phyloP scores from a whole-genome alignment of 2,329 filamentous ascomycete genomes.

The Trichocomaceae sp. region DNA sequence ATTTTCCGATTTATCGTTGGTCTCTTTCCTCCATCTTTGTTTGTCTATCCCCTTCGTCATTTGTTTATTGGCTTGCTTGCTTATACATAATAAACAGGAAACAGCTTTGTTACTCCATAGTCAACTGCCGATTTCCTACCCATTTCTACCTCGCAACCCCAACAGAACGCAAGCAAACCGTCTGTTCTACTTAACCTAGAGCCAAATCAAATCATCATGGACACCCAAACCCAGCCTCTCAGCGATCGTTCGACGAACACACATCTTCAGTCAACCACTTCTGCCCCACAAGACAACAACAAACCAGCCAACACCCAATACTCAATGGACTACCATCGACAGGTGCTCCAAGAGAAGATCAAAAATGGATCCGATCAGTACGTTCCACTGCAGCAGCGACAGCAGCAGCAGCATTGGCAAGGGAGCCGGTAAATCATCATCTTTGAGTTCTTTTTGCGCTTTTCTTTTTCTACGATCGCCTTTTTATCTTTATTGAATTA shows the following conservation, averaged over 20 bases:
- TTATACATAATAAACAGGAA: neutral
- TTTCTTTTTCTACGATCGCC: neutral
- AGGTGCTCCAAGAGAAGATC: conserved; percentile 37
- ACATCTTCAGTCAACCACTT: conserved; percentile 23
- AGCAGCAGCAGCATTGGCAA: neutral
- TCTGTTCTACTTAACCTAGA: neutral
- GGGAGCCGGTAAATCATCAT: conserved; percentile 5
- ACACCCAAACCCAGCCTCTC: conserved; percentile 24
- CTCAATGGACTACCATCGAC: conserved; percentile 40
- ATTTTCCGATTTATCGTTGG: neutral
- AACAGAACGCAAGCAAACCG: conserved; percentile 11
- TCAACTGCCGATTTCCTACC: neutral
- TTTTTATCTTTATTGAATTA: neutral
- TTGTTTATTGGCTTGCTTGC: neutral
- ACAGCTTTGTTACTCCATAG: neutral
- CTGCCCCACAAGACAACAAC: conserved; percentile 20
- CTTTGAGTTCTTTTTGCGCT: neutral
- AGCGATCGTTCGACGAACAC: conserved; percentile 39
- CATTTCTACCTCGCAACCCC: neutral
- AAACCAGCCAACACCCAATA: conserved; percentile 27
- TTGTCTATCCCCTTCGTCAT: neutral
- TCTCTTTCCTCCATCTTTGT: neutral
- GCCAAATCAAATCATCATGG: neutral
- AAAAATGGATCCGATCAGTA: conserved; percentile 31
- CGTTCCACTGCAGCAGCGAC: conserved; percentile 13